Conservation (phyloP, 192 early-diverging fungal genomes). For the Dissophora globulifera region DNA sequence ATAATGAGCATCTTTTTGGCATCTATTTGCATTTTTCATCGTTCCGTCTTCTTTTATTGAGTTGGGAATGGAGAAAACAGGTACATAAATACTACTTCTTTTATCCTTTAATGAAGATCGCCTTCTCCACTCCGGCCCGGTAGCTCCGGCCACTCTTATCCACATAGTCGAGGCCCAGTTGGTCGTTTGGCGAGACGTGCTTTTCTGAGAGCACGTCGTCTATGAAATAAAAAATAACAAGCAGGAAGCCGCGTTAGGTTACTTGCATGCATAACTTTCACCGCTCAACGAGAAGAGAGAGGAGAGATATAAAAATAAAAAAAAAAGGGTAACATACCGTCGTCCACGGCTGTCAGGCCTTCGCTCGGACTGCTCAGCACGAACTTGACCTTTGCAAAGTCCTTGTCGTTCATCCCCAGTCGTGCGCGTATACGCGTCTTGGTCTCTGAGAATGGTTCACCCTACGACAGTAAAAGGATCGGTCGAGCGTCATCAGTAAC, state of each 20-base stretch:
- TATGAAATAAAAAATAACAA: slow-evolving; percentile 6
- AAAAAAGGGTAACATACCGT: slow-evolving; percentile 27
- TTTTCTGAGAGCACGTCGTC: slow-evolving; percentile 42
- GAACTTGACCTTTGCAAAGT: slow-evolving; percentile 77
- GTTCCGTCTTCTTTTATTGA: too few species aligned
- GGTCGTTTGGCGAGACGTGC: slow-evolving; percentile 29
- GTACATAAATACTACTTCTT: too few species aligned
- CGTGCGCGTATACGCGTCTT: slow-evolving; percentile 76
- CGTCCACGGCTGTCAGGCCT: slow-evolving; percentile 16
- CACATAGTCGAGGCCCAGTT: slow-evolving; percentile 61
- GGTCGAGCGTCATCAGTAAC: background rate
- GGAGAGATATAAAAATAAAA: background rate
- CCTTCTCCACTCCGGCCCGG: slow-evolving; percentile 36
- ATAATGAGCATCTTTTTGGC: too few species aligned
- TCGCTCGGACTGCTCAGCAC: slow-evolving; percentile 9
- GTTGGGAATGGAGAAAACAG: too few species aligned
- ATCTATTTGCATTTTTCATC: too few species aligned
- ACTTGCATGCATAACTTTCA: too few species aligned
- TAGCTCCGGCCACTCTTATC: slow-evolving; percentile 54
- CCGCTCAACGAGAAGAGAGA: too few species aligned
- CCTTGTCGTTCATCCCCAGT: slow-evolving; percentile 85
- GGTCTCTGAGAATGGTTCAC: slow-evolving; percentile 75
- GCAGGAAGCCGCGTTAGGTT: too few species aligned
- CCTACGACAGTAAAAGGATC: slow-evolving; percentile 48
- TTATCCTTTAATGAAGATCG: slow-evolving; percentile 53